Evolutionary conservation across 768 basidiomycete genomes (phyloP).

Genomic region (Cystofilobasidium capitatum): DNA sequence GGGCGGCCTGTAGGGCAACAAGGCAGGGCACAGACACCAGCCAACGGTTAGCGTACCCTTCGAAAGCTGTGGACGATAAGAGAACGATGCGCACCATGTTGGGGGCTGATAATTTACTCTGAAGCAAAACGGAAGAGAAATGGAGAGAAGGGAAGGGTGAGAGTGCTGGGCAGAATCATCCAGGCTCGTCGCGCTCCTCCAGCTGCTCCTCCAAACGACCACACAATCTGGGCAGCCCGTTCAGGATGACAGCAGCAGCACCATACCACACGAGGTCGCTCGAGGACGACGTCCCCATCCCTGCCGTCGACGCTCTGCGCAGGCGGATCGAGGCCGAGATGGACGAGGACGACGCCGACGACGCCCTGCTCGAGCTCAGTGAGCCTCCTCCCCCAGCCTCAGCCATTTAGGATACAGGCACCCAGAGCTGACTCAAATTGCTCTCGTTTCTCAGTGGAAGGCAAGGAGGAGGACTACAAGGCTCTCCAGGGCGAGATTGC

Average conservation of each 20-base stretch:
- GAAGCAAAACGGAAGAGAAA: too few relatives aligned
- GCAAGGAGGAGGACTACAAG: slow-evolving; percentile 54
- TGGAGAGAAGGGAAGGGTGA: too few relatives aligned
- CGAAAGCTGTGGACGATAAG: too few relatives aligned
- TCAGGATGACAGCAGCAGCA: too few relatives aligned
- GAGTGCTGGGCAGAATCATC: too few relatives aligned
- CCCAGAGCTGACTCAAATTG: background rate
- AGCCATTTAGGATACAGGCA: background rate
- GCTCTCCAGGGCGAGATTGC: slow-evolving; percentile 87
- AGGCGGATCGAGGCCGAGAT: background rate
- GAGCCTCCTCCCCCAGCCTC: background rate
- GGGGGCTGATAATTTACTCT: too few relatives aligned
- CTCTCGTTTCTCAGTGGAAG: slow-evolving; percentile 20
- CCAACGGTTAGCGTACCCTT: background rate
- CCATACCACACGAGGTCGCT: too few relatives aligned
- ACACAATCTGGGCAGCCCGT: too few relatives aligned
- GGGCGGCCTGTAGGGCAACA: slow-evolving; percentile 1
- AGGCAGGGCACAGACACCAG: too few relatives aligned
- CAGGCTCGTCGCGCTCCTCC: too few relatives aligned
- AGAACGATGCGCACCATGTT: too few relatives aligned
- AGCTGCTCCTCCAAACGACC: too few relatives aligned
- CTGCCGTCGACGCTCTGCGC: background rate
- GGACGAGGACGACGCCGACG: slow-evolving; percentile 2
- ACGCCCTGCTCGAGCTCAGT: background rate
- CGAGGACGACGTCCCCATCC: background rate